These are phyloP conservation scores for Botrytis sinoallii DNA, from an alignment of 2,329 filamentous ascomycete genomes.

Conservation along the genomic window DNA sequence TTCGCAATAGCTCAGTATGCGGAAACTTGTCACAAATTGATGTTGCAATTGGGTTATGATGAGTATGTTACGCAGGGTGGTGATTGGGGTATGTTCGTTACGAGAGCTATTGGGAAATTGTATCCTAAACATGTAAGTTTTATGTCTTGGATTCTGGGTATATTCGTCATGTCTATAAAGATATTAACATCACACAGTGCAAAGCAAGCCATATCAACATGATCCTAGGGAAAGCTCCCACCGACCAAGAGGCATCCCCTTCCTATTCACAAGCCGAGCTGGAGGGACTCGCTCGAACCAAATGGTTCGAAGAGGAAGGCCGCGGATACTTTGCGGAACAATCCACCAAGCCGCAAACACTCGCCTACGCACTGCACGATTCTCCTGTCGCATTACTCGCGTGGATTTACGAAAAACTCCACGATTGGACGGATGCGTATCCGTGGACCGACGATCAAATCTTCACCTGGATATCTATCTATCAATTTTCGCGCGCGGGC, in stretches of 20 bases:
- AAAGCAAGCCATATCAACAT: slow-evolving; percentile 47
- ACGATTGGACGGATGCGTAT: slow-evolving; percentile 72
- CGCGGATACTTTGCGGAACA: slow-evolving; percentile 25
- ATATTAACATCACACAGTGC: slow-evolving; percentile 38
- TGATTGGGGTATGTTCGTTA: slow-evolving; percentile 69
- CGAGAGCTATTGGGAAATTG: slow-evolving; percentile 55
- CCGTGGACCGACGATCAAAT: slow-evolving; percentile 75
- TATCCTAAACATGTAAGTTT: slow-evolving; percentile 47
- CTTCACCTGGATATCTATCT: slow-evolving; percentile 70
- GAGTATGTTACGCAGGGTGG: slow-evolving; percentile 62
- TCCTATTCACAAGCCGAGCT: slow-evolving; percentile 22
- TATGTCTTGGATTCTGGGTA: background rate
- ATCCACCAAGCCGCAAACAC: slow-evolving; percentile 60
- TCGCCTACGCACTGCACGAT: slow-evolving; percentile 67
- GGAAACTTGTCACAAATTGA: slow-evolving; percentile 62
- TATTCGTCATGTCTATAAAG: background rate
- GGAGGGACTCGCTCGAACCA: slow-evolving; percentile 22
- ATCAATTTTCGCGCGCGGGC: slow-evolving; percentile 68
- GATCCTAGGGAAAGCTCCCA: background rate
- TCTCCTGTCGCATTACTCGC: slow-evolving; percentile 67
- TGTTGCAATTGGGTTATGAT: slow-evolving; percentile 63
- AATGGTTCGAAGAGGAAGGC: slow-evolving; percentile 26
- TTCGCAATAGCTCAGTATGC: slow-evolving; percentile 61
- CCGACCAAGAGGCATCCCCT: background rate
- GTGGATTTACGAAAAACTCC: slow-evolving; percentile 80